These are phyloP conservation scores for Xylariaceae sp. DNA, from an alignment of 2,329 filamentous ascomycete species.

Conservation along the genomic window DNA sequence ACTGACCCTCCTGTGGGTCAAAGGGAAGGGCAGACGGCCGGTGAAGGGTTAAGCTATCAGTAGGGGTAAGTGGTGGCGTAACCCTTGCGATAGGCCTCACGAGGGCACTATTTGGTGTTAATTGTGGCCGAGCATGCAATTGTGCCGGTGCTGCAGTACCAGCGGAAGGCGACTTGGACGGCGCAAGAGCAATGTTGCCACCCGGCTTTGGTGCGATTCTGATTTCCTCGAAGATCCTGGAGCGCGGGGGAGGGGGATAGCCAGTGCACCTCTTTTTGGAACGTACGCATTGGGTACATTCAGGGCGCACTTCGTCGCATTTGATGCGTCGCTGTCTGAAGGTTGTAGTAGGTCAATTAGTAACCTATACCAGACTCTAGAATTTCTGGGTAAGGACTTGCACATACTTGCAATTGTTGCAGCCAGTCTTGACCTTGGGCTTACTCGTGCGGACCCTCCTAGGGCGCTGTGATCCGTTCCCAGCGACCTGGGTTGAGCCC, in stretches of 20 bases:
- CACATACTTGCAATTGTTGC: slow-evolving; percentile 64
- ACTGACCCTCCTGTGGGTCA: slow-evolving; percentile 48
- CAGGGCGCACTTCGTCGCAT: slow-evolving; percentile 60
- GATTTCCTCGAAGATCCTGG: slow-evolving; percentile 41
- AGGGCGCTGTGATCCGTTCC: slow-evolving; percentile 24
- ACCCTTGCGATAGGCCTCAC: slow-evolving; percentile 4
- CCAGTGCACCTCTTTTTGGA: slow-evolving; percentile 57
- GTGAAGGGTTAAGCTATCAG: slow-evolving; percentile 30
- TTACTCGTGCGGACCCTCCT: slow-evolving; percentile 50
- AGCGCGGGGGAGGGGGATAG: slow-evolving; percentile 54
- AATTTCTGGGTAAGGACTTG: slow-evolving; percentile 6
- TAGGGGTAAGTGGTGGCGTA: slow-evolving; percentile 33
- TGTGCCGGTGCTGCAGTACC: slow-evolving; percentile 3
- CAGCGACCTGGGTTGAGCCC: slow-evolving; percentile 6
- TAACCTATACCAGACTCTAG: no score
- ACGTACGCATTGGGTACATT: slow-evolving; percentile 55
- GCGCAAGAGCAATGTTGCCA: slow-evolving; percentile 4
- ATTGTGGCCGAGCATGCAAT: slow-evolving; percentile 8
- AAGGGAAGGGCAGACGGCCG: slow-evolving; percentile 47
- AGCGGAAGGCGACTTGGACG: slow-evolving; percentile 1
- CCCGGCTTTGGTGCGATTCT: slow-evolving; percentile 24
- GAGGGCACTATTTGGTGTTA: background rate
- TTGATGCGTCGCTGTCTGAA: slow-evolving; percentile 58
- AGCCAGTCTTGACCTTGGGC: slow-evolving; percentile 63
- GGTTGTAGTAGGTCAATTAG: no score